Percentiles rank a stretch among this genome's conserved stretches.
phyloP scores from a whole-genome alignment of 2,329 filamentous ascomycete species.

The Aspergillus hiratsukae region DNA sequence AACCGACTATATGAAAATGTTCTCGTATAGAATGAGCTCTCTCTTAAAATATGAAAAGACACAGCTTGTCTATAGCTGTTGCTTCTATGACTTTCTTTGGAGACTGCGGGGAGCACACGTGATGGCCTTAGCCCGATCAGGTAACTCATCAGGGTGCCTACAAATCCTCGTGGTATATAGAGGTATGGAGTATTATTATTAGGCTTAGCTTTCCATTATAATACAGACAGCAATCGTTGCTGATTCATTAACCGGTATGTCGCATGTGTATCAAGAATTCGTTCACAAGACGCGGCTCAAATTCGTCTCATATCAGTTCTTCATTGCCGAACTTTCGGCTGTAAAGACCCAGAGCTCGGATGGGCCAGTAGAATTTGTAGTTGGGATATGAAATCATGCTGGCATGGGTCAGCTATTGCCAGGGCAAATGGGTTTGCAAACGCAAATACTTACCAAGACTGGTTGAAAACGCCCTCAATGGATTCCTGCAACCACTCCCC shows the following conservation, averaged over 20 bases:
- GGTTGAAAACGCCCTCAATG: constrained; percentile 98
- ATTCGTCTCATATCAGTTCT: constrained; percentile 39
- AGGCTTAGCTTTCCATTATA: not conserved
- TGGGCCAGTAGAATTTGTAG: constrained; percentile 95
- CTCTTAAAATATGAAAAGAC: not conserved
- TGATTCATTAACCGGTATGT: not conserved
- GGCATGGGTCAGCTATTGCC: constrained; percentile 18
- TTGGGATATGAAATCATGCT: constrained; percentile 98
- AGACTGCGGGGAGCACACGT: constrained; percentile 8
- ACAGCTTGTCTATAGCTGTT: not conserved
- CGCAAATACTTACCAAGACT: constrained; percentile 67
- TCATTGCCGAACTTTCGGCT: constrained; percentile 66
- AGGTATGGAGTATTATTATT: not conserved
- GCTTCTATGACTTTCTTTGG: constrained; percentile 13
- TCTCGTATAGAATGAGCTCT: not conserved
- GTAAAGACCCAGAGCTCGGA: constrained; percentile 92
- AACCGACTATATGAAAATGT: not conserved
- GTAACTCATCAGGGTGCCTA: not conserved
- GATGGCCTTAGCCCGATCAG: constrained; percentile 4
- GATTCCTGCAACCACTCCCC: constrained; percentile 94
- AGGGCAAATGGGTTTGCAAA: not conserved
- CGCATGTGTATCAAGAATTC: not conserved
- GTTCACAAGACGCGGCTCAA: not conserved
- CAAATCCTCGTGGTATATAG: no score
- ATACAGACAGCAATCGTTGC: no score